Percentiles rank a stretch among this genome's conserved stretches.
Evolutionary conservation across 2,329 filamentous ascomycete species (phyloP).

Genomic region (Trichophyton rubrum): DNA sequence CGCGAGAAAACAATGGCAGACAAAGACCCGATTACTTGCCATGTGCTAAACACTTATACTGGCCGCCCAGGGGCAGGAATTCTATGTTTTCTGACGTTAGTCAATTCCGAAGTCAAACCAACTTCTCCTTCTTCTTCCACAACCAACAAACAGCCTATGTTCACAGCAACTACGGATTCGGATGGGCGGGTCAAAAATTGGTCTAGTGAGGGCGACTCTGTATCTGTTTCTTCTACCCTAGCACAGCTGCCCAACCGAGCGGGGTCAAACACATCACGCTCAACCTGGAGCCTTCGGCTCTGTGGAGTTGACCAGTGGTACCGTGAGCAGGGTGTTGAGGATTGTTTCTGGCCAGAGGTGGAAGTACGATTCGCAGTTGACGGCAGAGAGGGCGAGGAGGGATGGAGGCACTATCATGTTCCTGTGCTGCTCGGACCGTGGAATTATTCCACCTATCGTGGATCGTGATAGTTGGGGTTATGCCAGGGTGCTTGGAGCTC

Average conservation of each 20-base stretch:
- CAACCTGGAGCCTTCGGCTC: conserved; percentile 37
- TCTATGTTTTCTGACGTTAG: conserved; percentile 39
- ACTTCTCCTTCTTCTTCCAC: not conserved
- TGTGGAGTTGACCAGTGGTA: conserved; percentile 36
- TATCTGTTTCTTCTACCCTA: conserved; percentile 15
- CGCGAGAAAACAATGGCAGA: conserved; percentile 7
- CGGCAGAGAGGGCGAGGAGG: conserved; percentile 30
- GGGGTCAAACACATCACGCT: conserved; percentile 23
- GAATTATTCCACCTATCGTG: conserved; percentile 41
- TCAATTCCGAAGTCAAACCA: conserved; percentile 41
- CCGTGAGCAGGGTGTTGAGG: conserved; percentile 31
- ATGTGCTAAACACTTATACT: conserved; percentile 39
- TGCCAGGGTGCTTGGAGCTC: not conserved
- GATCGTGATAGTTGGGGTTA: conserved; percentile 24
- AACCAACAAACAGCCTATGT: conserved; percentile 17
- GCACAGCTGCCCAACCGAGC: not conserved
- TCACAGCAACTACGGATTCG: conserved; percentile 31
- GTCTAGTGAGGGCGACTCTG: conserved; percentile 18
- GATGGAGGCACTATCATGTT: conserved; percentile 40
- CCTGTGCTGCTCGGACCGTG: conserved; percentile 39
- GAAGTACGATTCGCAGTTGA: conserved; percentile 40
- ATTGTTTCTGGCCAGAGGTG: conserved; percentile 40
- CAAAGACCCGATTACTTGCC: conserved; percentile 38
- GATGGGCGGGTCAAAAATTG: conserved; percentile 37
- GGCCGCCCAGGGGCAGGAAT: conserved; percentile 35